These are phyloP conservation scores for Polygonum maritimum DNA, from an alignment of 148 eudicot genomes.

Conservation along the genomic window DNA sequence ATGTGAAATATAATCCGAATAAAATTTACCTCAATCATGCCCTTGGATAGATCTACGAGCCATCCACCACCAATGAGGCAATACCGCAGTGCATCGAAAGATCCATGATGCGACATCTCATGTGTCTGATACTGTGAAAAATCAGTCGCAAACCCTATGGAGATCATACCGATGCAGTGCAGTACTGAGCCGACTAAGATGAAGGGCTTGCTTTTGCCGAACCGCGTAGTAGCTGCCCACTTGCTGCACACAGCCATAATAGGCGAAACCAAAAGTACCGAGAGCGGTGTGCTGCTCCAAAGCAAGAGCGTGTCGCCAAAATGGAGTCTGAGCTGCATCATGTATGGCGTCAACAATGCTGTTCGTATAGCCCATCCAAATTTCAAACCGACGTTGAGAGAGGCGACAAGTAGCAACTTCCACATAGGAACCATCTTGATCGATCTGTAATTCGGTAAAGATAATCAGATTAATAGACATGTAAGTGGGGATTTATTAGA, in stretches of 20 bases:
- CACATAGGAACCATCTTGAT: not conserved
- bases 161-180: not conserved
- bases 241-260: not conserved
- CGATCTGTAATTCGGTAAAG: not conserved
- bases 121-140: too few species aligned
- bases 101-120: not conserved
- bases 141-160: too few species aligned
- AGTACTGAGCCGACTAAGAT: not conserved
- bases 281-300: not conserved
- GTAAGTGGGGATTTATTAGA: too few species aligned
- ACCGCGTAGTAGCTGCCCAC: not conserved
- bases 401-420: not conserved
- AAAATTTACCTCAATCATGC: not conserved
- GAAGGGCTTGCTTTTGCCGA: not conserved
- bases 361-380: not conserved
- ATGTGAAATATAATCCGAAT: too few species aligned
- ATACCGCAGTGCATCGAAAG: not conserved
- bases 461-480: too few species aligned
- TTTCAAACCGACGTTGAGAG: not conserved
- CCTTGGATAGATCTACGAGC: not conserved
- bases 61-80: not conserved
- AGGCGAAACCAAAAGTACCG: too few species aligned
- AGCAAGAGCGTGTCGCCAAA: not conserved
- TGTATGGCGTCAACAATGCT: not conserved
- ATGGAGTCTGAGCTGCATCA: not conserved